Conservation (phyloP, 106 monocot species). For the Narthecium ossifragum region DNA sequence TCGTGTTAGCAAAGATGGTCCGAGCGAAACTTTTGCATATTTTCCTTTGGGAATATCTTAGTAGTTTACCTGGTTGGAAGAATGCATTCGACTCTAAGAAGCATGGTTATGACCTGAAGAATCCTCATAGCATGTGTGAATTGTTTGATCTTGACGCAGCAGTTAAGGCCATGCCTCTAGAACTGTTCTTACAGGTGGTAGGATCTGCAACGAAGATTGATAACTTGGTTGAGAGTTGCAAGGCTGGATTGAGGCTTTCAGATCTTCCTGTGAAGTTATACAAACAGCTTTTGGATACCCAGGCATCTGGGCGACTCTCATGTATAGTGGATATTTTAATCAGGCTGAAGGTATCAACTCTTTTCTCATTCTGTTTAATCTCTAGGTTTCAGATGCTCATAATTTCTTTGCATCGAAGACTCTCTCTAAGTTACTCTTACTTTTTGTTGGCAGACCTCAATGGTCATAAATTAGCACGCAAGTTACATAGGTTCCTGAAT, state of each 20-base stretch:
- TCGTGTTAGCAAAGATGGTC: slow-evolving; percentile 67
- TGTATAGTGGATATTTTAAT: slow-evolving; percentile 52
- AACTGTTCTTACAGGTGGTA: slow-evolving; percentile 83
- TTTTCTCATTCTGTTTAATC: neutral
- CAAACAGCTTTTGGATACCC: slow-evolving; percentile 50
- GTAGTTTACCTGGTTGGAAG: slow-evolving; percentile 34
- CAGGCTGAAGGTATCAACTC: slow-evolving; percentile 56
- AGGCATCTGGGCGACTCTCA: slow-evolving; percentile 54
- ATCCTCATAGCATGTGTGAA: slow-evolving; percentile 21
- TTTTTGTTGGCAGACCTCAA: no score
- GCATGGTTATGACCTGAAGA: slow-evolving; percentile 16
- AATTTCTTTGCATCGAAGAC: no score
- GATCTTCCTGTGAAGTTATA: slow-evolving; percentile 58
- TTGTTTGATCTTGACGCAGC: slow-evolving; percentile 53
- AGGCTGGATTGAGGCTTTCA: slow-evolving; percentile 44
- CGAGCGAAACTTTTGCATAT: slow-evolving; percentile 79
- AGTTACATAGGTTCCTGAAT: no score
- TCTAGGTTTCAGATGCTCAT: no score
- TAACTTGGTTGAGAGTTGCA: slow-evolving; percentile 57
- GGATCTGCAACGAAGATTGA: slow-evolving; percentile 51
- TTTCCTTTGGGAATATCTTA: slow-evolving; percentile 64
- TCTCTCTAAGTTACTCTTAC: no score
- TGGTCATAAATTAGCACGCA: no score
- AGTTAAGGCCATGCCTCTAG: slow-evolving; percentile 72
- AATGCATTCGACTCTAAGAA: slow-evolving; percentile 24